phyloP scores from a whole-genome alignment of 371 early-diverging fungal species.

The Rhizopus arrhizus region DNA sequence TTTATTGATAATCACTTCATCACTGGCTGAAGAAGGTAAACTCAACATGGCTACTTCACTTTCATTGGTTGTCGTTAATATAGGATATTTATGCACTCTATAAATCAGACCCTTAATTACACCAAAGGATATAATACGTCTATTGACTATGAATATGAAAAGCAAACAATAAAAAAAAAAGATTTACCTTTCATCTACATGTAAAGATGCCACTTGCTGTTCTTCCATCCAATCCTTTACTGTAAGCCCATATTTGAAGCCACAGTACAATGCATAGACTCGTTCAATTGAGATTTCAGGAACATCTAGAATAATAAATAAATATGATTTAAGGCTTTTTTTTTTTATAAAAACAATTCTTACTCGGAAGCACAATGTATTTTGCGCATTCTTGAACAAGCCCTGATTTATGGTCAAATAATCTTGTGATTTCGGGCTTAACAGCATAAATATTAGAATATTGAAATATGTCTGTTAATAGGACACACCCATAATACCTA shows the following conservation, averaged over 20 bases:
- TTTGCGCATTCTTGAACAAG: conserved; percentile 68
- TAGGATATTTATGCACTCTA: conserved; percentile 83
- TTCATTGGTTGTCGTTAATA: conserved; percentile 39
- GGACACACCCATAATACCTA: conserved; percentile 83
- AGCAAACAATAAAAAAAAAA: not conserved
- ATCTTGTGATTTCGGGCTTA: conserved; percentile 59
- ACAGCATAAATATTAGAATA: conserved; percentile 84
- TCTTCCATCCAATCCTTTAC: conserved; percentile 79
- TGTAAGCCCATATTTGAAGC: conserved; percentile 71
- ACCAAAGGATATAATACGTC: conserved; percentile 83
- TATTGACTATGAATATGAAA: conserved; percentile 17
- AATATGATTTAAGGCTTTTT: not conserved
- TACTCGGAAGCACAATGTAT: conserved; percentile 69
- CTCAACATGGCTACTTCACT: conserved; percentile 9
- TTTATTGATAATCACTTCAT: conserved; percentile 30
- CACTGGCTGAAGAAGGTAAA: conserved; percentile 18
- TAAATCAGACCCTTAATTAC: conserved; percentile 78
- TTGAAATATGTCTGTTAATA: conserved; percentile 87
- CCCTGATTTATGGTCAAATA: conserved; percentile 61
- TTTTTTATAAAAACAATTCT: not conserved
- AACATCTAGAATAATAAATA: conserved; percentile 12
- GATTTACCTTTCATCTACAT: conserved; percentile 76
- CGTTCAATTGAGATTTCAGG: conserved; percentile 55
- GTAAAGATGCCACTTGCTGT: conserved; percentile 58
- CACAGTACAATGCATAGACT: conserved; percentile 74